Conservation (phyloP, 83 land plant genomes). For the Picea abies region DNA sequence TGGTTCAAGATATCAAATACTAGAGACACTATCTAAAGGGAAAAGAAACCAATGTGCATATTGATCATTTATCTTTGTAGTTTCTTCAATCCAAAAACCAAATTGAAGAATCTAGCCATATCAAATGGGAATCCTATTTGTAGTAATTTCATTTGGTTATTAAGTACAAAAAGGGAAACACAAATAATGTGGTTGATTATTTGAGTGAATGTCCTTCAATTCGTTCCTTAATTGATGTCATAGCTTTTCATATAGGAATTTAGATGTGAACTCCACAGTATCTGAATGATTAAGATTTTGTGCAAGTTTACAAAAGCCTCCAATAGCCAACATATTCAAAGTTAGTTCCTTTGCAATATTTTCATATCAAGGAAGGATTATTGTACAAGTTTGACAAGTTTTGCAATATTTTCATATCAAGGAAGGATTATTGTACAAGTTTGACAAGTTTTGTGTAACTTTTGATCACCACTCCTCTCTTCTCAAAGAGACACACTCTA, state of each 20-base stretch:
- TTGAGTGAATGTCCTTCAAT: not conserved
- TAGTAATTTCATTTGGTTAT: not conserved
- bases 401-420: not conserved
- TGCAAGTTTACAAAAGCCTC: not conserved
- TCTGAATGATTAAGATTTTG: not conserved
- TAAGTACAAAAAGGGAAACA: not conserved
- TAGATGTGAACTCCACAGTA: not conserved
- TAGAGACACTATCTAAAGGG: not conserved
- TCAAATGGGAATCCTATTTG: not conserved
- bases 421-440: not conserved
- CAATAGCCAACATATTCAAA: not conserved
- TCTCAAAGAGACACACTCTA: not conserved
- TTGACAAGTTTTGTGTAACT: not conserved
- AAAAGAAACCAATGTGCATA: not conserved
- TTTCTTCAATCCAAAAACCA: not conserved
- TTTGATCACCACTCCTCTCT: not conserved
- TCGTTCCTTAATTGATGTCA: not conserved
- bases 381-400: not conserved
- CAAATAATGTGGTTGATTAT: not conserved
- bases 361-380: not conserved
- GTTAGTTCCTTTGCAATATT: not conserved
- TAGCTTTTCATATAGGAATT: not conserved
- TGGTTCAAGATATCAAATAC: not conserved
- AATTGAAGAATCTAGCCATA: not conserved
- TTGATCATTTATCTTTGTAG: not conserved